Evolutionary conservation across 345 rosid genomes (phyloP).

Genomic region (Arabis hirsuta): DNA sequence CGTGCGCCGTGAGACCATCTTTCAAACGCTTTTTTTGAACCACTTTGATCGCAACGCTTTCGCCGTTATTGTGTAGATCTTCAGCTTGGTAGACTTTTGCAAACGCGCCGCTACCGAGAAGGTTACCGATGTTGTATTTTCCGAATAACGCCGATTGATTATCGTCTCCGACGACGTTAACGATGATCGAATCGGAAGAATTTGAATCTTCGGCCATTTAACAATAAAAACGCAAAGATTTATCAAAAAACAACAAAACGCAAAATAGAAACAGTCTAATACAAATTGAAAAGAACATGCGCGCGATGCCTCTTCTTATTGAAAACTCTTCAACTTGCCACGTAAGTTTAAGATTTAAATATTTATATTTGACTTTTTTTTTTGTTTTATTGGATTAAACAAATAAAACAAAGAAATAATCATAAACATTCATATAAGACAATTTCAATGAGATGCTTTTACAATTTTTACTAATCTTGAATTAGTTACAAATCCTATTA

Average conservation of each 20-base stretch:
- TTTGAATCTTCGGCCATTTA: conserved; percentile 34
- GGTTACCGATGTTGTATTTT: conserved; percentile 68
- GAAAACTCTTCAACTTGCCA: conserved; percentile 20
- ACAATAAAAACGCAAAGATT: background rate
- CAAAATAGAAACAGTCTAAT: conserved; percentile 13
- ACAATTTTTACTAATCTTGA: background rate
- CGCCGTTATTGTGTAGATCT: conserved; percentile 55
- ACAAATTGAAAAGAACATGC: conserved; percentile 26
- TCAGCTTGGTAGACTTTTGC: conserved; percentile 77
- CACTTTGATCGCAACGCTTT: conserved; percentile 75
- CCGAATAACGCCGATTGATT: conserved; percentile 52
- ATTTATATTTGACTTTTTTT: conserved; percentile 21
- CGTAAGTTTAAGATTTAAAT: conserved; percentile 8
- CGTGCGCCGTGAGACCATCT: conserved; percentile 50
- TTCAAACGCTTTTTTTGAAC: conserved; percentile 63
- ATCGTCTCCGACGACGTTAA: conserved; percentile 43
- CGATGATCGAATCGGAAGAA: conserved; percentile 42
- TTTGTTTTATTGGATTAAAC: background rate
- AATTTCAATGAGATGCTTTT: conserved; percentile 15
- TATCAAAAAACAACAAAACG: background rate
- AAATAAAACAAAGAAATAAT: conserved; percentile 3
- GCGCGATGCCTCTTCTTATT: conserved; percentile 42
- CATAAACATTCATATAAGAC: conserved; percentile 9
- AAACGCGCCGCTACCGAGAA: conserved; percentile 74
- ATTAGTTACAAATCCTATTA: background rate